A percentile compares a stretch with the other conserved stretches of the same genome.
Evolutionary conservation across 2,329 filamentous ascomycete genomes (phyloP).

Genomic region (Colletotrichum horii): DNA sequence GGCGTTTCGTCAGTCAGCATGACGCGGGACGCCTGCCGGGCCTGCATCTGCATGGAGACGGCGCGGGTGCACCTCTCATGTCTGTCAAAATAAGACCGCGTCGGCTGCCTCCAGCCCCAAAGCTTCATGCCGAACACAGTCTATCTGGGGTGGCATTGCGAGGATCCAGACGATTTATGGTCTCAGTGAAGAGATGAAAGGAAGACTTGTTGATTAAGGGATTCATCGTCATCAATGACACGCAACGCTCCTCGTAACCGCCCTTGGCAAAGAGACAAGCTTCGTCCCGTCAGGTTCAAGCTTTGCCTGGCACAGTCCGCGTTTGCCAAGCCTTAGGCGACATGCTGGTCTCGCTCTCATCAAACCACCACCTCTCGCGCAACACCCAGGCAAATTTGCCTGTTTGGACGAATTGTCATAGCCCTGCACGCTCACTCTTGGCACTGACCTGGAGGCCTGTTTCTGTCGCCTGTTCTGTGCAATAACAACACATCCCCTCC

Average conservation of each 20-base stretch:
- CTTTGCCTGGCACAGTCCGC: slow-evolving; percentile 17
- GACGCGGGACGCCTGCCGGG: neutral
- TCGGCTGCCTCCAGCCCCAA: neutral
- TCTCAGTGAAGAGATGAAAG: neutral
- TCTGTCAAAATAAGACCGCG: neutral
- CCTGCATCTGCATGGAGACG: neutral
- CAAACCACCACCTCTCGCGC: neutral
- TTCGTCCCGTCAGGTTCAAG: slow-evolving; percentile 11
- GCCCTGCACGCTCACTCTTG: slow-evolving; percentile 10
- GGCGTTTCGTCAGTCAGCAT: neutral
- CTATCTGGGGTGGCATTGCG: neutral
- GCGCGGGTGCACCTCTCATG: neutral
- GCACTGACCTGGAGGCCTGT: neutral
- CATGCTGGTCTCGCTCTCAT: slow-evolving; percentile 10
- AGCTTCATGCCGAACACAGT: neutral
- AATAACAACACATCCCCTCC: neutral
- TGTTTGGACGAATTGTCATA: slow-evolving; percentile 9
- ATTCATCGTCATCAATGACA: neutral
- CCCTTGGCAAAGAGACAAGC: slow-evolving; percentile 13
- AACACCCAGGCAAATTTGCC: neutral
- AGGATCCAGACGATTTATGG: neutral
- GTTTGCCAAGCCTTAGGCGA: slow-evolving; percentile 18
- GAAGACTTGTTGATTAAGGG: neutral
- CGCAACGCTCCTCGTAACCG: neutral
- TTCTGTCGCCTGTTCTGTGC: neutral